Percentiles rank a stretch among this genome's conserved stretches.
Evolutionary conservation across 495 filamentous ascomycete species (phyloP).

Genomic region (Lasiosphaeria miniovina): DNA sequence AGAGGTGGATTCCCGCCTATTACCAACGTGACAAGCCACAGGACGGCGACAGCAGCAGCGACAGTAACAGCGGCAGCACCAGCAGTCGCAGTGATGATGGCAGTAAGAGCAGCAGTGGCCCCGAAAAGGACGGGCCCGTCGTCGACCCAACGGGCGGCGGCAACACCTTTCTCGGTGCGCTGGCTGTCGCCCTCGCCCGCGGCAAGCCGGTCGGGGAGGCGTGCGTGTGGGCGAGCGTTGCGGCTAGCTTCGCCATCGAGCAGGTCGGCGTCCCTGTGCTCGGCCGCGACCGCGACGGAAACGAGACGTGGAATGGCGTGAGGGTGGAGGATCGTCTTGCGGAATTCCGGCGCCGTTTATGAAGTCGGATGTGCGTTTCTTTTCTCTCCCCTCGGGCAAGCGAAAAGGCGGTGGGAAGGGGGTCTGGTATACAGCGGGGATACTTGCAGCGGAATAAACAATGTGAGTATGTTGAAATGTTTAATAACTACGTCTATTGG

Average conservation of each 20-base stretch:
- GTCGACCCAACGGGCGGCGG: slow-evolving; percentile 95
- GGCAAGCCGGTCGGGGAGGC: slow-evolving; percentile 63
- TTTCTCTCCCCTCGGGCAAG: no score
- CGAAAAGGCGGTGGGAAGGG: no score
- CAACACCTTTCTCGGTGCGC: slow-evolving; percentile 84
- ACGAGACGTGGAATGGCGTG: slow-evolving; percentile 76
- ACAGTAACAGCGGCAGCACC: not conserved
- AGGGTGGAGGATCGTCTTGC: slow-evolving; percentile 52
- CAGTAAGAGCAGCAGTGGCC: slow-evolving; percentile 21
- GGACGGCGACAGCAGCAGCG: not conserved
- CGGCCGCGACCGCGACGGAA: slow-evolving; percentile 45
- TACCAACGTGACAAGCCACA: slow-evolving; percentile 44
- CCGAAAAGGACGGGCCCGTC: slow-evolving; percentile 51
- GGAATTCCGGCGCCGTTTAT: slow-evolving; percentile 40
- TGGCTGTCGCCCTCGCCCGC: slow-evolving; percentile 71
- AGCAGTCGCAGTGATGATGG: not conserved
- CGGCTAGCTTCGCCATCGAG: slow-evolving; percentile 91
- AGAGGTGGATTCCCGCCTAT: slow-evolving; percentile 57
- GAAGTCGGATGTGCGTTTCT: no score
- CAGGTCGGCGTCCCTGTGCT: slow-evolving; percentile 80
- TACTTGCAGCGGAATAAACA: no score
- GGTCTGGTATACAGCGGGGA: no score
- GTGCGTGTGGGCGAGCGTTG: slow-evolving; percentile 74
- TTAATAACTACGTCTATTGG: no score
- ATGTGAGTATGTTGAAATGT: no score